phyloP scores from a whole-genome alignment of 2,329 filamentous ascomycete species.

The Aspergillus ibericus region DNA sequence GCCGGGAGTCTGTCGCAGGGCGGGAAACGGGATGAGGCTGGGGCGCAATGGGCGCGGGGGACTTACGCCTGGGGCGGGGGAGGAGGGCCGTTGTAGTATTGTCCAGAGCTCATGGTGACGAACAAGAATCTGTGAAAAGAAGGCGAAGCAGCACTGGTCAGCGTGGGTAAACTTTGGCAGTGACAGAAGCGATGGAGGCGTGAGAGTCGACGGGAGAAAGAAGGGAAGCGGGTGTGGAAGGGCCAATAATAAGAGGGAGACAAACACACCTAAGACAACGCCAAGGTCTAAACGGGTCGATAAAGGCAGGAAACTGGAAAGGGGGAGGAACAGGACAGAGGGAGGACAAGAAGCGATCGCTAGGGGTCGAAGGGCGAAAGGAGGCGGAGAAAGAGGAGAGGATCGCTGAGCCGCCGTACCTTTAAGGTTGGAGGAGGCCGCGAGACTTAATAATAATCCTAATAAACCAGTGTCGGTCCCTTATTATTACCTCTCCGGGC shows the following conservation, averaged over 20 bases:
- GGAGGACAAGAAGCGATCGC: neutral
- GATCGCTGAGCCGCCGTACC: conserved; percentile 1
- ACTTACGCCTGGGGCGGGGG: conserved; percentile 43
- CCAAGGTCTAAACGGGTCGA: conserved; percentile 18
- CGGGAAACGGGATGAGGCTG: neutral
- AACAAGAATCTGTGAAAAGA: conserved; percentile 4
- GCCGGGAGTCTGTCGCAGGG: neutral
- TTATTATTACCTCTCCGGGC: neutral
- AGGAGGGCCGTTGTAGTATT: conserved; percentile 31
- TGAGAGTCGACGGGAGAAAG: neutral
- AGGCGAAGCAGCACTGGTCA: conserved; percentile 2
- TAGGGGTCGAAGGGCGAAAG: conserved; percentile 2
- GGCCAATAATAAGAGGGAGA: conserved; percentile 18
- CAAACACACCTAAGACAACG: conserved; percentile 23
- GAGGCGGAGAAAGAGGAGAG: conserved; percentile 3
- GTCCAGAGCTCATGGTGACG: conserved; percentile 21
- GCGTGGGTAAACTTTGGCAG: neutral
- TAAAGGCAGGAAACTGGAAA: neutral
- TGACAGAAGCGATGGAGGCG: neutral
- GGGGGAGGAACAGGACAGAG: conserved; percentile 9
- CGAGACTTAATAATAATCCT: neutral
- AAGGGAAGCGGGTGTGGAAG: conserved; percentile 5
- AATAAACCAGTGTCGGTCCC: neutral
- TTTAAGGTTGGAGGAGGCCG: neutral
- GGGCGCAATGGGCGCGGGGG: neutral